Evolutionary conservation across 306 rosid species (phyloP).

Genomic region (Gleditsia sinensis): DNA sequence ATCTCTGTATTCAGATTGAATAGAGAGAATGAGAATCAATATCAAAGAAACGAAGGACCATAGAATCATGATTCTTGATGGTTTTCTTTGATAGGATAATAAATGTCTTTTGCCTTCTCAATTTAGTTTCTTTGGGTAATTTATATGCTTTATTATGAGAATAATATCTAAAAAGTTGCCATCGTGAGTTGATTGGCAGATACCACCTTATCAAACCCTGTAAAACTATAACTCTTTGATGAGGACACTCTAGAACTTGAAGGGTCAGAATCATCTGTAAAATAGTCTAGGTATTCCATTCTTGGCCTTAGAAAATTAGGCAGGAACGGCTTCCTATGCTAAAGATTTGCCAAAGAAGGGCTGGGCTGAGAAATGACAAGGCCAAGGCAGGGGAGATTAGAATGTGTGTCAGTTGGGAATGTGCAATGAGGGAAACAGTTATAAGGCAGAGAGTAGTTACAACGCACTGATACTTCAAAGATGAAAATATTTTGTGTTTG

Average conservation of each 20-base stretch:
- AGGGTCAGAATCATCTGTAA: conserved; percentile 8
- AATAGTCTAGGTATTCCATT: conserved; percentile 5
- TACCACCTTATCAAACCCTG: conserved; percentile 28
- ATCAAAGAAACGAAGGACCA: background rate
- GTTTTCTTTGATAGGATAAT: background rate
- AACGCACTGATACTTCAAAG: too few species aligned
- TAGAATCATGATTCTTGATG: background rate
- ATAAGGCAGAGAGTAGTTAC: too few species aligned
- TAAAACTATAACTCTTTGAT: conserved; percentile 22
- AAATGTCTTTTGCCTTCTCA: conserved; percentile 6
- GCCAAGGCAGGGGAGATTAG: too few species aligned
- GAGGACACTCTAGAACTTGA: conserved; percentile 12
- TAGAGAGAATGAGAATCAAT: background rate
- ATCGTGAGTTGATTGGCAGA: conserved; percentile 3
- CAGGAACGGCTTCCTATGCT: too few species aligned
- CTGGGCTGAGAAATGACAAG: too few species aligned
- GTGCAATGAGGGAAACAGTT: too few species aligned
- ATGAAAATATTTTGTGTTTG: too few species aligned
- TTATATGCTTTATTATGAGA: background rate
- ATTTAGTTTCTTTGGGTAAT: conserved; percentile 4
- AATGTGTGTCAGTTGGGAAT: too few species aligned
- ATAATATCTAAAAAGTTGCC: background rate
- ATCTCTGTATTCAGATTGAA: background rate
- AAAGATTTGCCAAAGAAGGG: too few species aligned
- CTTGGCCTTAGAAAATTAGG: too few species aligned